Base-by-base conservation (phyloP, 148 eudicot species). In the Pharnaceum exiguum region DNA sequence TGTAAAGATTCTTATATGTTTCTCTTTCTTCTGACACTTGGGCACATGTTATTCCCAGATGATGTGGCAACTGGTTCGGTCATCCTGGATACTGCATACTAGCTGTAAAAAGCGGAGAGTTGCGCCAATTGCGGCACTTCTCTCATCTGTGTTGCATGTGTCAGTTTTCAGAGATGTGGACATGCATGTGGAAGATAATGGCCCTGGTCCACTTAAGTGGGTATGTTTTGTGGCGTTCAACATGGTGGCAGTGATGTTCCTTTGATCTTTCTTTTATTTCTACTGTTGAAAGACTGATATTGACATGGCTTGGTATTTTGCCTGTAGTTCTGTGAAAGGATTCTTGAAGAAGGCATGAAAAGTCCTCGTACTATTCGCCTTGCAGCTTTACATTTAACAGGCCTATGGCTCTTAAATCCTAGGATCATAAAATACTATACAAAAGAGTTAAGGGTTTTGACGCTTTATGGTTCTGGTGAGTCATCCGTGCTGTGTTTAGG, bases 351-450 rank as follows among this genome's bases (percentile, higher is more conserved):
- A 82, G 96, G 99, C 51, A 69, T 83, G 57, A 81, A 77, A 72
- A 93, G 99, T 79, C 99, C 99, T 43, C 99, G 99, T 46, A 93
- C 99, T 4, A 86, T 82, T 67, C 99, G 99, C 60, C 95, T 93
- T 52, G 83, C 96, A 37, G 95, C 99, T 51, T 73, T 93, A 65
- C 99, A 93, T 82, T 72, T 93, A 72, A 74, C 95, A 17, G 96
- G 99, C 50, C 83, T 88, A 69, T 88, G 86, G 96, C 79, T 83
- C 38, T 59, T 66, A 31, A 42, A 83, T 76, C 99, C 99, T 25
- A 58, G 66, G 52, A 66, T 66, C 30, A 72, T 93, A 59, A 81
- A 75, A 72, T 78, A 83, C 63, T 93, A 93, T 57, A 64, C 89
- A 73, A 79, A 86, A 66, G 99, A 93, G 82, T 68, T 93, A 60